These are phyloP conservation scores for Arthrocladium fulminans DNA, from an alignment of 2,329 filamentous ascomycete genomes.

Conservation along the genomic window DNA sequence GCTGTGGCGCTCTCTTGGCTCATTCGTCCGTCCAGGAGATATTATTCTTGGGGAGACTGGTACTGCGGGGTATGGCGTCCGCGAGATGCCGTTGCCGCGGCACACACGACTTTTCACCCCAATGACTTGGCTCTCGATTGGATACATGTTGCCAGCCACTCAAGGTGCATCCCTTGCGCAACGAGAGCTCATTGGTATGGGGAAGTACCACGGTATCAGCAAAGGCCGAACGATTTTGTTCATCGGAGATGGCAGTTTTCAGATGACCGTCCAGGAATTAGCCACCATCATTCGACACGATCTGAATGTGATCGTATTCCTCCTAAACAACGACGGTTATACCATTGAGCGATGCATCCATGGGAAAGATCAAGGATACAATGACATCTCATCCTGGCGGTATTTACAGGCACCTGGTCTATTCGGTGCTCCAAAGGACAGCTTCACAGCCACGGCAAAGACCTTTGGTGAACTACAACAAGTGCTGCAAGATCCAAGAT, in stretches of 20 bases:
- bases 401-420: constrained; percentile 59
- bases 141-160: constrained; percentile 54
- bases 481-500: no score
- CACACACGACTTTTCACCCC: constrained; percentile 60
- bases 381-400: constrained; percentile 69
- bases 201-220: not conserved
- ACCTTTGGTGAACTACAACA: no score
- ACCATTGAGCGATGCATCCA: constrained; percentile 87
- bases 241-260: constrained; percentile 81
- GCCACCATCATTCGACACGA: constrained; percentile 71
- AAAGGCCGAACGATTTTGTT: constrained; percentile 64
- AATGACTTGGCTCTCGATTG: constrained; percentile 62
- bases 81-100: constrained; percentile 79
- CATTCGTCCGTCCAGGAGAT: constrained; percentile 63
- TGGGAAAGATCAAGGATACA: constrained; percentile 69
- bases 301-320: constrained; percentile 70
- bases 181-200: no score
- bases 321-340: constrained; percentile 81
- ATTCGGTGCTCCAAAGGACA: constrained; percentile 49
- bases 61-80: constrained; percentile 80
- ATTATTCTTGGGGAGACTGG: constrained; percentile 81
- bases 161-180: constrained; percentile 63
- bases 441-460: constrained; percentile 43
- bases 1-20: constrained; percentile 67
- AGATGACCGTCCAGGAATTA: constrained; percentile 70